These are phyloP conservation scores for Elaeagnus macrophylla DNA, from an alignment of 306 rosid species.

Conservation along the genomic window DNA sequence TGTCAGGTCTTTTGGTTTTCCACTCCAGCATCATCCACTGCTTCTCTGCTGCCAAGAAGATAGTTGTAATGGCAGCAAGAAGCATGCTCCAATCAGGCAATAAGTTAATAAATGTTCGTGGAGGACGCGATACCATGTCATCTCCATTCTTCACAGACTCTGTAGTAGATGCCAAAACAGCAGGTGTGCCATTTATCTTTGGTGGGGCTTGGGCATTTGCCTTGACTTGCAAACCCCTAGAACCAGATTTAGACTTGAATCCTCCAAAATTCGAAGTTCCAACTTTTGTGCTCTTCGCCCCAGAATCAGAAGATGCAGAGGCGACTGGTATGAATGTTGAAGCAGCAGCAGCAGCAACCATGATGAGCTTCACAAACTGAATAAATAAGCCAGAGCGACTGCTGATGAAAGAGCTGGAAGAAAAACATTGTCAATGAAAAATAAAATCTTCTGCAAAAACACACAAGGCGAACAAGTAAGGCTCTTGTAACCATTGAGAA, in stretches of 20 bases:
- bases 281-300: slow-evolving; percentile 36
- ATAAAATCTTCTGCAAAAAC: neutral
- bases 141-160: slow-evolving; percentile 54
- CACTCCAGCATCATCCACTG: slow-evolving; percentile 99
- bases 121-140: slow-evolving; percentile 47
- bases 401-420: slow-evolving; percentile 12
- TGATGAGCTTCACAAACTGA: slow-evolving; percentile 40
- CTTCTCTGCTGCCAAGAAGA: slow-evolving; percentile 96
- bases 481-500: neutral
- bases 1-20: slow-evolving; percentile 90
- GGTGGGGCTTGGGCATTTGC: slow-evolving; percentile 88
- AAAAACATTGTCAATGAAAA: slow-evolving; percentile 7
- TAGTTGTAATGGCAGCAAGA: slow-evolving; percentile 94
- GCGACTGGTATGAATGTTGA: slow-evolving; percentile 57
- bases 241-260: slow-evolving; percentile 42
- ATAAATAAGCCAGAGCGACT: slow-evolving; percentile 17
- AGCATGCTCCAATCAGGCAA: slow-evolving; percentile 99
- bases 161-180: slow-evolving; percentile 39
- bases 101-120: slow-evolving; percentile 86
- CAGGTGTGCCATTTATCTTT: slow-evolving; percentile 67
- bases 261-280: slow-evolving; percentile 44
- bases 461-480: neutral
- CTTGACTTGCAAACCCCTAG: slow-evolving; percentile 71
- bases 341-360: slow-evolving; percentile 93
- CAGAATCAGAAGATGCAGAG: slow-evolving; percentile 44